phyloP scores from a whole-genome alignment of 2,329 filamentous ascomycete species.

The Trichoderma oligosporum region DNA sequence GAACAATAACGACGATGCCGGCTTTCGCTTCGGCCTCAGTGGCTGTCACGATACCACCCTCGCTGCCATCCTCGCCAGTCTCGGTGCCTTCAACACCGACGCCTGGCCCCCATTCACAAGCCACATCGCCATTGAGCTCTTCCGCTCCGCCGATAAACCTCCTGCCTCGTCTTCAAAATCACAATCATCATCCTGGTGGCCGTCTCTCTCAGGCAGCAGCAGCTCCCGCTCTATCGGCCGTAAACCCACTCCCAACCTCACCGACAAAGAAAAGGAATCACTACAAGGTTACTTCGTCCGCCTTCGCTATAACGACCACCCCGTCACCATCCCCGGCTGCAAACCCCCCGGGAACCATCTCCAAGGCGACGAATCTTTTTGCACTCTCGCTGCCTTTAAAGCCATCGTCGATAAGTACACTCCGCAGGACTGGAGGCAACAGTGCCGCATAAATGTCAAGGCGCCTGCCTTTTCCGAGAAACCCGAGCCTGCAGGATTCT shows the following conservation, averaged over 20 bases:
- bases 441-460: conserved; percentile 47
- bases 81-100: conserved; percentile 71
- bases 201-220: conserved; percentile 28
- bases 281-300: conserved; percentile 81
- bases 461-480: conserved; percentile 45
- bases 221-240: conserved; percentile 53
- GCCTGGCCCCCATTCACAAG: conserved; percentile 93
- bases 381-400: conserved; percentile 90
- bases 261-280: conserved; percentile 52
- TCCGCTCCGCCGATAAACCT: conserved; percentile 50
- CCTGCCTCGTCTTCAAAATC: conserved; percentile 20
- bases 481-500: conserved; percentile 52
- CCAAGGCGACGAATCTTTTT: conserved; percentile 81
- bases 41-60: conserved; percentile 95
- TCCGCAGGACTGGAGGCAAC: conserved; percentile 68
- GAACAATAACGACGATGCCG: conserved; percentile 26
- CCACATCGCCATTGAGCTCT: conserved; percentile 87
- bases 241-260: conserved; percentile 54
- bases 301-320: conserved; percentile 82
- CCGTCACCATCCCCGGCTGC: conserved; percentile 81
- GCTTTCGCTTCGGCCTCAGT: conserved; percentile 70
- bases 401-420: conserved; percentile 86
- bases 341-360: conserved; percentile 73
- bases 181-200: conserved; percentile 26
- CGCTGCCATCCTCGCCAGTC: conserved; percentile 68